A percentile compares a stretch with the other conserved stretches of the same genome.
Conservation (phyloP, 257 asterid species). For the Apocynum venetum region DNA sequence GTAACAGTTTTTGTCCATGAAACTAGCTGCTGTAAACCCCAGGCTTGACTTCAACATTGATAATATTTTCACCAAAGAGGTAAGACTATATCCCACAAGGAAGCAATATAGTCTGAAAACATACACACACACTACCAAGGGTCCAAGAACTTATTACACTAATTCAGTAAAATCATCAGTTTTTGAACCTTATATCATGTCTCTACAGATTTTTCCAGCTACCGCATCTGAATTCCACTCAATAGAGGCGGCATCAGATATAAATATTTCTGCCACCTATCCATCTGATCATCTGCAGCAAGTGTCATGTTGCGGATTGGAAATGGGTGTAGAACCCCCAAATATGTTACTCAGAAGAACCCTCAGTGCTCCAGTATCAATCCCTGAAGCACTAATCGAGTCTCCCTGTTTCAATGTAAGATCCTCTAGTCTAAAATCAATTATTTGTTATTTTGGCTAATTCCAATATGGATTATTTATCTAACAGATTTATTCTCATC, state of each 20-base stretch:
- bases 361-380: conserved; percentile 48
- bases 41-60: conserved; percentile 56
- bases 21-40: conserved; percentile 72
- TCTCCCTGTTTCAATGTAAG: conserved; percentile 50
- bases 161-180: background rate
- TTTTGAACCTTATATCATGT: background rate
- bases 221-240: conserved; percentile 33
- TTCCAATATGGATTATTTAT: background rate
- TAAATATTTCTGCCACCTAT: conserved; percentile 34
- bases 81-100: conserved; percentile 18
- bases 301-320: conserved; percentile 34
- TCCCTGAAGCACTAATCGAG: conserved; percentile 45
- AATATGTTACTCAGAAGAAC: conserved; percentile 51
- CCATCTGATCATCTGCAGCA: conserved; percentile 41
- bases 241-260: conserved; percentile 36
- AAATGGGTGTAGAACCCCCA: conserved; percentile 38
- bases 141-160: background rate
- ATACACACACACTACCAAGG: background rate
- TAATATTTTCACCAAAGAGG: conserved; percentile 57
- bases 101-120: background rate
- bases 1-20: conserved; percentile 86
- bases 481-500: conserved; percentile 2
- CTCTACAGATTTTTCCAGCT: conserved; percentile 43
- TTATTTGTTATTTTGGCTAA: background rate
- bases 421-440: conserved; percentile 1